Conservation (phyloP, 305 asterid genomes). For the Fraxinus albicans region DNA sequence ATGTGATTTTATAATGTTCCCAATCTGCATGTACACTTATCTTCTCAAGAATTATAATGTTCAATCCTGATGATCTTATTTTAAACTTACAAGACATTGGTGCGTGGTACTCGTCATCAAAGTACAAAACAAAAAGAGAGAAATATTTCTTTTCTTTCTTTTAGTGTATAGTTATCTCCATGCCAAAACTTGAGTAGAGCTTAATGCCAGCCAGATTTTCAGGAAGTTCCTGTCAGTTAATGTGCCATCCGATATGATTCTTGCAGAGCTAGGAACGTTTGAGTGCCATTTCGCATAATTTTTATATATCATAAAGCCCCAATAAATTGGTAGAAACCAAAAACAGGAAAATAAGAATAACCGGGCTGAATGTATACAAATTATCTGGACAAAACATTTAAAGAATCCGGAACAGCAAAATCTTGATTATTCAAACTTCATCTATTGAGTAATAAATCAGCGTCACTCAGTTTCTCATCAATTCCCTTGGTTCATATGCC, state of each 20-base stretch:
- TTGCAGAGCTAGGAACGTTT: not conserved
- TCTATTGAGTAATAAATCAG: not conserved
- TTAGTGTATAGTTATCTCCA: not conserved
- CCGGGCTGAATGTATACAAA: not conserved
- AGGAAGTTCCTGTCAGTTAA: not conserved
- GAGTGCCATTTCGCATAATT: not conserved
- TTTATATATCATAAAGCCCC: not conserved
- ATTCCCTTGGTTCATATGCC: slow-evolving; percentile 46
- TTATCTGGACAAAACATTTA: not conserved
- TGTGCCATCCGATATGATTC: not conserved
- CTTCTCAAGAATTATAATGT: not conserved
- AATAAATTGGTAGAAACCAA: not conserved
- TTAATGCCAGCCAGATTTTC: not conserved
- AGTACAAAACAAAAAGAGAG: too few relatives aligned
- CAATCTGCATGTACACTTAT: not conserved
- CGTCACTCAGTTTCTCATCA: slow-evolving; percentile 1
- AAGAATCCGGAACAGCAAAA: not conserved
- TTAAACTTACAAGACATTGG: not conserved
- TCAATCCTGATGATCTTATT: not conserved
- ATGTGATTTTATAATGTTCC: not conserved
- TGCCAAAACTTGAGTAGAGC: not conserved
- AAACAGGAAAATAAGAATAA: not conserved
- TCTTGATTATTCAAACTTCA: not conserved
- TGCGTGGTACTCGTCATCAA: not conserved
- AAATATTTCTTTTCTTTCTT: too few relatives aligned